Evolutionary conservation across 2,329 filamentous ascomycete genomes (phyloP).

Genomic region (Penicillium oxalicum): DNA sequence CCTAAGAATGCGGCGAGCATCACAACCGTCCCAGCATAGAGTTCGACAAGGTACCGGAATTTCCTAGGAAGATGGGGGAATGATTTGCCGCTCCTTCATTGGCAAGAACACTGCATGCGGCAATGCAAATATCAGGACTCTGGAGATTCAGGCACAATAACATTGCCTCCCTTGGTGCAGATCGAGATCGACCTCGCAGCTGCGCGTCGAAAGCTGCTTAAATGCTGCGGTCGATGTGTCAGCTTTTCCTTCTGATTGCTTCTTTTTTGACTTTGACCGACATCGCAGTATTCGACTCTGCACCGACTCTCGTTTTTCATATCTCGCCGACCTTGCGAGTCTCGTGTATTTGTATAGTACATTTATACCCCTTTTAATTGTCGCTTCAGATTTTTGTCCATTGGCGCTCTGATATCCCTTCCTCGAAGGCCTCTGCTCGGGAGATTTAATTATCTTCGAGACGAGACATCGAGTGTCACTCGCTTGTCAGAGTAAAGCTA

Average conservation of each 20-base stretch:
- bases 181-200: too few species aligned
- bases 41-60: too few species aligned
- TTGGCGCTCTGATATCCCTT: slow-evolving; percentile 2
- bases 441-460: slow-evolving; percentile 14
- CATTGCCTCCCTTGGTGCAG: too few species aligned
- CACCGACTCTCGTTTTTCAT: slow-evolving; percentile 11
- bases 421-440: slow-evolving; percentile 8
- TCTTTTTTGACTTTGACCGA: neutral
- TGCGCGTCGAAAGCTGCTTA: neutral
- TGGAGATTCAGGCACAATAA: neutral
- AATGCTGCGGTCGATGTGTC: neutral
- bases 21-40: too few species aligned
- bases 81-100: neutral
- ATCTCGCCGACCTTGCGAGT: too few species aligned
- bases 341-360: too few species aligned
- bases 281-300: slow-evolving; percentile 3
- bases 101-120: neutral
- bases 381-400: slow-evolving; percentile 8
- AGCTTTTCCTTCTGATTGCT: neutral
- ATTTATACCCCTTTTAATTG: neutral
- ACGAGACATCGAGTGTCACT: slow-evolving; percentile 11
- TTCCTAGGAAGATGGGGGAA: neutral
- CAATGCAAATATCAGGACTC: neutral
- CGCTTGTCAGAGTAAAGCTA: slow-evolving; percentile 8
- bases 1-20: too few species aligned